Evolutionary conservation across 2,329 filamentous ascomycete species (phyloP).

Genomic region (Diplodia sapinea): DNA sequence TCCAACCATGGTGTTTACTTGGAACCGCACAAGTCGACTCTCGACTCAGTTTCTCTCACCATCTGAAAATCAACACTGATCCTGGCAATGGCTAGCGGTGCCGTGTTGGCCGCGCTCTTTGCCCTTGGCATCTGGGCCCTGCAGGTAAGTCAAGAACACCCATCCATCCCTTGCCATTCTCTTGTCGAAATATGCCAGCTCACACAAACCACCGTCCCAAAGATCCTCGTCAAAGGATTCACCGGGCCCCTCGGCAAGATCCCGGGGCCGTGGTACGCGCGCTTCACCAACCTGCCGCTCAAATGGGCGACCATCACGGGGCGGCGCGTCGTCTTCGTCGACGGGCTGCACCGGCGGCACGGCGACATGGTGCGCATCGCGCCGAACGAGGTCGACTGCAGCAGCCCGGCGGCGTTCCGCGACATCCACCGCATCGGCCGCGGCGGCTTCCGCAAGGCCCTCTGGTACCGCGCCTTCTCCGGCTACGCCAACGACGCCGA

Average conservation of each 20-base stretch:
- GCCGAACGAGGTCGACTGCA: slow-evolving; percentile 40
- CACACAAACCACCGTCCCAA: background rate
- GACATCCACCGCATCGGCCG: slow-evolving; percentile 42
- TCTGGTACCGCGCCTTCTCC: background rate
- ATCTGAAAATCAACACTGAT: background rate
- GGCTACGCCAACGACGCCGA: background rate
- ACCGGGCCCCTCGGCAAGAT: slow-evolving; percentile 37
- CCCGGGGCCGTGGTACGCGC: slow-evolving; percentile 44
- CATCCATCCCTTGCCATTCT: background rate
- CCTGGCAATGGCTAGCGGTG: background rate
- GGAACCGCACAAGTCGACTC: background rate
- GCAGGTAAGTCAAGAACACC: background rate
- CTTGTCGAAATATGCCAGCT: background rate
- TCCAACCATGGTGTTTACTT: too few species aligned
- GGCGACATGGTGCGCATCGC: slow-evolving; percentile 43
- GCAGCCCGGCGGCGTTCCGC: slow-evolving; percentile 40
- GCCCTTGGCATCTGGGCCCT: background rate
- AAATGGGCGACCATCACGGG: slow-evolving; percentile 48
- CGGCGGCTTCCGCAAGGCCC: slow-evolving; percentile 34
- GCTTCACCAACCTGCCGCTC: slow-evolving; percentile 43
- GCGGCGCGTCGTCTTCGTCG: slow-evolving; percentile 48
- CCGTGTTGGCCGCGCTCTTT: background rate
- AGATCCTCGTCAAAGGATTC: background rate
- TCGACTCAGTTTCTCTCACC: background rate
- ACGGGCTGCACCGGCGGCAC: slow-evolving; percentile 45